phyloP scores from a whole-genome alignment of 2,329 filamentous ascomycete species.

The Cercospora nicotianae region DNA sequence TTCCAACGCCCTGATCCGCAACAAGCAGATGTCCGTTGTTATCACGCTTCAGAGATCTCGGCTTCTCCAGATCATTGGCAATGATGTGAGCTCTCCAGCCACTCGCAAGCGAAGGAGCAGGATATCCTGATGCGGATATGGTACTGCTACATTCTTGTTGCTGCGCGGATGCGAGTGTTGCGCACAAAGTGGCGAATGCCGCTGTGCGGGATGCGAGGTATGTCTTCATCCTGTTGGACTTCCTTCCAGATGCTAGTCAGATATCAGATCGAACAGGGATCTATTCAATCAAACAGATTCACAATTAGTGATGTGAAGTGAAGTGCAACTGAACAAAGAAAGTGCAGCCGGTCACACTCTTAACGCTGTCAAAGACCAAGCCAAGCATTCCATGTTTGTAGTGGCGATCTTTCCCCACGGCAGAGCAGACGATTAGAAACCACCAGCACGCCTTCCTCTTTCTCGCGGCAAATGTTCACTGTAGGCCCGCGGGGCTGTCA shows the following conservation, averaged over 20 bases:
- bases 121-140: slow-evolving; percentile 30
- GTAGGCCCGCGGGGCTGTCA: background rate
- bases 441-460: background rate
- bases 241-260: background rate
- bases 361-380: background rate
- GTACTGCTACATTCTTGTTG: slow-evolving; percentile 11
- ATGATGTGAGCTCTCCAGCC: slow-evolving; percentile 49
- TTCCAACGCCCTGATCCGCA: slow-evolving; percentile 42
- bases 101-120: slow-evolving; percentile 44
- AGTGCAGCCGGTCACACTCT: background rate
- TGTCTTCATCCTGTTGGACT: background rate
- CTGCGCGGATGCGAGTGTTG: slow-evolving; percentile 7
- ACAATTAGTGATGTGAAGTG: background rate
- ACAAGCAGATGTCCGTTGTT: slow-evolving; percentile 50
- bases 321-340: background rate
- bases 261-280: background rate
- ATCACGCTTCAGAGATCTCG: slow-evolving; percentile 52
- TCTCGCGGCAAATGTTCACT: background rate
- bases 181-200: background rate
- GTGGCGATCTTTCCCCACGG: background rate
- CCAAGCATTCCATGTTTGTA: slow-evolving; percentile 4
- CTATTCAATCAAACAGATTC: background rate
- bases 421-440: background rate
- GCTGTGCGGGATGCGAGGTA: background rate
- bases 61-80: slow-evolving; percentile 47